Base-by-base conservation (phyloP, 352 stramenopile species). In the Thalassiosira mediterranea region DNA sequence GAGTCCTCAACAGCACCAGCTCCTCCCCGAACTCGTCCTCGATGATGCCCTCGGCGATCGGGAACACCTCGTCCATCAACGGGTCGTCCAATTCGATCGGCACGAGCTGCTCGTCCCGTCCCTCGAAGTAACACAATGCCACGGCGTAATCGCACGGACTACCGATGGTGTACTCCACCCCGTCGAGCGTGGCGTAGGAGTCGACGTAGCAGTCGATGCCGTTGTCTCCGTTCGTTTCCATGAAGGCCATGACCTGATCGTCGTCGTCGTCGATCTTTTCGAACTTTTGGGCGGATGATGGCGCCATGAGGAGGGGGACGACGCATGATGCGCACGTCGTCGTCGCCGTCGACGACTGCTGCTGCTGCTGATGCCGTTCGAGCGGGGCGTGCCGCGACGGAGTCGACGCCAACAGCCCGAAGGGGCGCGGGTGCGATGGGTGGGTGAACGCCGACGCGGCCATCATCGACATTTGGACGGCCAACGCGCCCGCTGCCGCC, bases 181-280 rank as follows among this genome's bases (percentile, higher is more conserved):
- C 84, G 28, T 89, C 78, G 2, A 93, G 44, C 7, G 61, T 87
- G 31, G 81, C 79, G 11, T 88, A 78, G 2, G 40, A 76, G 66
- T 93, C 83, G 10, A 84, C 76, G 64, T 90, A 93, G 60, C 87
- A 93, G 62, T 93, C 87, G 65, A 93, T 91, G 49, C 85, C 83
- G 23, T 59, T 78, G 34, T 82, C 85, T 15, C 46, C 48, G 17
- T 71, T 53, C 0, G 53, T 10, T 58, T 93, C 87, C 21, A 93
- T 49, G 74, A 91, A 93, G 11, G 87, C 81, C 46, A 91, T 88
- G n/a, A 85, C 53, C 29, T 83, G 67, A 51, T 82, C 72, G 47
- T 79, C 71, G 29, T 85, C 72, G 19, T 81, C 70, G 52, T 58
- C 46, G 25, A 80, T 63, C 38, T 81, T 81, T 44, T 72, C 53